These are phyloP conservation scores for Ramalina peruviana DNA, from an alignment of 495 filamentous ascomycete species.

Conservation along the genomic window DNA sequence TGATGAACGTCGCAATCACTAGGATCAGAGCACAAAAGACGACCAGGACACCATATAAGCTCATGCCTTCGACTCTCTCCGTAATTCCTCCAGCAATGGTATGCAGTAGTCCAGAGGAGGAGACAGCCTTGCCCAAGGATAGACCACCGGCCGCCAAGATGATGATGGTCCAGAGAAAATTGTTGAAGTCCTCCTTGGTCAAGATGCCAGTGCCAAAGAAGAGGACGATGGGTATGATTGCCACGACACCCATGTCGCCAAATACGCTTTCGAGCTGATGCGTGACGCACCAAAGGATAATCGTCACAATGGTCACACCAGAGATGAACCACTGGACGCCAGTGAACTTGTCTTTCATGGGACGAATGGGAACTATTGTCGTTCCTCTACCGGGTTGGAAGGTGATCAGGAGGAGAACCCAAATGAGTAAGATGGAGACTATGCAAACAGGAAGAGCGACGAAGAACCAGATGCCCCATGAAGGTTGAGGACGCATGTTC, in stretches of 20 bases:
- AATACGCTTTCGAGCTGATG: conserved; percentile 79
- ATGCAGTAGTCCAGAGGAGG: conserved; percentile 81
- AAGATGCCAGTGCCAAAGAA: conserved; percentile 97
- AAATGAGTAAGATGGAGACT: conserved; percentile 77
- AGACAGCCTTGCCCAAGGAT: conserved; percentile 87
- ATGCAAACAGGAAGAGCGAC: conserved; percentile 86
- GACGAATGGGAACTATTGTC: conserved; percentile 82
- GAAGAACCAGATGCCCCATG: conserved; percentile 96
- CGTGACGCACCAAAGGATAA: conserved; percentile 80
- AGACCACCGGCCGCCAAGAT: conserved; percentile 92
- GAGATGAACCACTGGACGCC: conserved; percentile 90
- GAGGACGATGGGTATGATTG: conserved; percentile 85
- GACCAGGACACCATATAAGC: conserved; percentile 74
- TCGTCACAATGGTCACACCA: conserved; percentile 70
- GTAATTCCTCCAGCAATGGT: conserved; percentile 71
- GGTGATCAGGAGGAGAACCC: conserved; percentile 68
- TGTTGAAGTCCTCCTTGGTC: conserved; percentile 99
- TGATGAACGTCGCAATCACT: conserved; percentile 95
- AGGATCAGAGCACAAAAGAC: conserved; percentile 78
- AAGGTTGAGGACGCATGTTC: conserved; percentile 81
- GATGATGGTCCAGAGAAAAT: conserved; percentile 99
- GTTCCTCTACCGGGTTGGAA: conserved; percentile 76
- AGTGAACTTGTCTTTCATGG: conserved; percentile 74
- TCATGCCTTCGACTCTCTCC: conserved; percentile 54
- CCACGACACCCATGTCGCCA: conserved; percentile 96